phyloP scores from a whole-genome alignment of 306 rosid species.

The Amphicarpaea edgeworthii region DNA sequence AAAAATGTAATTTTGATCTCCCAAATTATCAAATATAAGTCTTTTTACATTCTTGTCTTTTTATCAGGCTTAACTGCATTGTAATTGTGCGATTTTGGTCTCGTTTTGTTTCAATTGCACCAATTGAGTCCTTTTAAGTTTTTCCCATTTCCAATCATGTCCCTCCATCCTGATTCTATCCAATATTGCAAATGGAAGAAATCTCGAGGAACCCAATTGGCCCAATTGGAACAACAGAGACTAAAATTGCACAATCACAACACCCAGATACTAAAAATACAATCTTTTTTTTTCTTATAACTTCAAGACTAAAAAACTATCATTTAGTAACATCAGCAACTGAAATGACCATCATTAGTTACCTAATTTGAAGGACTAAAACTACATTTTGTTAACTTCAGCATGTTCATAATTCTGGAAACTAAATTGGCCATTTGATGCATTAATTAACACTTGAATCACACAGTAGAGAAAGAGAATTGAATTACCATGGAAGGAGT shows the following conservation, averaged over 20 bases:
- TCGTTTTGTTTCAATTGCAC: neutral
- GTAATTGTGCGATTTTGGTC: neutral
- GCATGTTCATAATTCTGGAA: neutral
- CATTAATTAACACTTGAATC: neutral
- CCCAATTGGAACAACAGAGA: neutral
- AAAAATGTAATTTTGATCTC: neutral
- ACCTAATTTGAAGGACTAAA: neutral
- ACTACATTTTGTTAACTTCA: neutral
- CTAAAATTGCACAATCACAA: neutral
- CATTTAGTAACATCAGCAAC: neutral
- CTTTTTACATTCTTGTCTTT: neutral
- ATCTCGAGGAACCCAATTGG: neutral
- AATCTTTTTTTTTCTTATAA: neutral
- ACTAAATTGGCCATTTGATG: neutral
- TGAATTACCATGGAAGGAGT: slow-evolving; percentile 76
- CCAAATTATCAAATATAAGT: neutral
- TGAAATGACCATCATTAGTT: neutral
- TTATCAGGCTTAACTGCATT: neutral
- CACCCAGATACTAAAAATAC: neutral
- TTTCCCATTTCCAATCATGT: neutral
- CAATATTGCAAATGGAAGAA: neutral
- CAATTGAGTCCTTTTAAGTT: neutral
- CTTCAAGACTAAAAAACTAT: neutral
- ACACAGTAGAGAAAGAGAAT: neutral
- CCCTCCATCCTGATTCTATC: neutral